Evolutionary conservation across 805 yeast species (phyloP).

Genomic region (Ogataea wickerhamii): DNA sequence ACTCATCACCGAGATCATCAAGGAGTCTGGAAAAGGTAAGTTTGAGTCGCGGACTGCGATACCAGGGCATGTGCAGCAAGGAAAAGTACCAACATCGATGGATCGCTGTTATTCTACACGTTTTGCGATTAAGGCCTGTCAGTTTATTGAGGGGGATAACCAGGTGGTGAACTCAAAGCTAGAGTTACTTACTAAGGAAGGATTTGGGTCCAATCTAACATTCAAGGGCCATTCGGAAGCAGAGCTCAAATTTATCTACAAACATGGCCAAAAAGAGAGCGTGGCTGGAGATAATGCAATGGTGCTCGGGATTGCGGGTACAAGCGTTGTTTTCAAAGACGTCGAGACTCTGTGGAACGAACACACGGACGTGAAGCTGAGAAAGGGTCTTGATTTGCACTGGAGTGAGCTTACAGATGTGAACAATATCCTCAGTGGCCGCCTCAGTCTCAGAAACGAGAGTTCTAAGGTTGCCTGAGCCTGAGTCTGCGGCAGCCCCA

Average conservation of each 20-base stretch:
- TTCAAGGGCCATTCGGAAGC: slow-evolving; percentile 26
- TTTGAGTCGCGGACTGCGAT: slow-evolving; percentile 93
- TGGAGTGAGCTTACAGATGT: slow-evolving; percentile 61
- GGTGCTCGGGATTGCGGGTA: slow-evolving; percentile 70
- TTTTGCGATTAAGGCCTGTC: slow-evolving; percentile 84
- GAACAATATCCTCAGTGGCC: slow-evolving; percentile 71
- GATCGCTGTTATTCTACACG: slow-evolving; percentile 89
- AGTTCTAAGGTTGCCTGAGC: slow-evolving; percentile 17
- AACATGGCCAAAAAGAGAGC: slow-evolving; percentile 43
- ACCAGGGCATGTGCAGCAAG: slow-evolving; percentile 99
- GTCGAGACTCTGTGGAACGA: slow-evolving; percentile 54
- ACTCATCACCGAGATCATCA: slow-evolving; percentile 77
- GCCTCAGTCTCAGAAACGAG: slow-evolving; percentile 46
- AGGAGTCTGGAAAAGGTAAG: slow-evolving; percentile 60
- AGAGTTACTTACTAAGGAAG: slow-evolving; percentile 15
- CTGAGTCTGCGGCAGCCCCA: no score
- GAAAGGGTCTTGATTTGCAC: slow-evolving; percentile 68
- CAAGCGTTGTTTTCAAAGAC: slow-evolving; percentile 54
- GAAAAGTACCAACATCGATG: slow-evolving; percentile 90
- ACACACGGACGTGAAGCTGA: slow-evolving; percentile 55
- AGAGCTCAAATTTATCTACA: slow-evolving; percentile 49
- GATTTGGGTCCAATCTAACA: slow-evolving; percentile 22
- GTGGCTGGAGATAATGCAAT: slow-evolving; percentile 47
- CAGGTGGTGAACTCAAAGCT: slow-evolving; percentile 12
- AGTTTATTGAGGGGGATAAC: slow-evolving; percentile 67